Conservation (phyloP, 139 green algal genomes). For the Tetradesmus obliquus region DNA sequence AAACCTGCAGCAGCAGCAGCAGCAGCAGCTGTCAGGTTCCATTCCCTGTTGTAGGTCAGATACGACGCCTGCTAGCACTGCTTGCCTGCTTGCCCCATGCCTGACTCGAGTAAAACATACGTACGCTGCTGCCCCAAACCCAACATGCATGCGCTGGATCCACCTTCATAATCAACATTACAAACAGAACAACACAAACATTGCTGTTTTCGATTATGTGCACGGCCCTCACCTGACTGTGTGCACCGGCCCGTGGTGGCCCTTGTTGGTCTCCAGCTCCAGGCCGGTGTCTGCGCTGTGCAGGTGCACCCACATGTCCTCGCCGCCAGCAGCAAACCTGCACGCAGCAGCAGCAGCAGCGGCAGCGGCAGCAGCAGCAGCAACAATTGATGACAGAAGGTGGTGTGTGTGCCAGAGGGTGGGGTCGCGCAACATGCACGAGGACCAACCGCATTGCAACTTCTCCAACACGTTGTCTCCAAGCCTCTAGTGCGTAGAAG, state of each 20-base stretch:
- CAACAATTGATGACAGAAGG: neutral
- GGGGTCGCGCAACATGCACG: too few species aligned
- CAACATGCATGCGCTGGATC: neutral
- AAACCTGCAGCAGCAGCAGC: slow-evolving; percentile 72
- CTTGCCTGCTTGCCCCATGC: neutral
- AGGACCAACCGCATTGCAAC: too few species aligned
- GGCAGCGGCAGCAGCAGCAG: neutral
- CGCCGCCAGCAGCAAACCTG: slow-evolving; percentile 86
- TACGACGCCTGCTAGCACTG: neutral
- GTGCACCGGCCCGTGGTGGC: slow-evolving; percentile 98
- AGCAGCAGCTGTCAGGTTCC: neutral
- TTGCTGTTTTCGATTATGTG: neutral
- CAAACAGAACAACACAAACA: neutral
- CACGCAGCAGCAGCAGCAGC: neutral
- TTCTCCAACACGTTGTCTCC: too few species aligned
- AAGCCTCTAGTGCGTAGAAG: too few species aligned
- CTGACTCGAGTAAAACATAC: too few species aligned
- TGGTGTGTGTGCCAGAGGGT: too few species aligned
- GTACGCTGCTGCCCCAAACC: too few species aligned
- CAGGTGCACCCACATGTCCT: slow-evolving; percentile 98
- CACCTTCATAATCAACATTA: neutral
- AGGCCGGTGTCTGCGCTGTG: slow-evolving; percentile 85
- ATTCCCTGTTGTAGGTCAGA: neutral
- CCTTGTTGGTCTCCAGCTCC: slow-evolving; percentile 87
- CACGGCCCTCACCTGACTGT: slow-evolving; percentile 65